phyloP scores from a whole-genome alignment of 1,139 yeast genomes.

The Yamadazyma atlantica region DNA sequence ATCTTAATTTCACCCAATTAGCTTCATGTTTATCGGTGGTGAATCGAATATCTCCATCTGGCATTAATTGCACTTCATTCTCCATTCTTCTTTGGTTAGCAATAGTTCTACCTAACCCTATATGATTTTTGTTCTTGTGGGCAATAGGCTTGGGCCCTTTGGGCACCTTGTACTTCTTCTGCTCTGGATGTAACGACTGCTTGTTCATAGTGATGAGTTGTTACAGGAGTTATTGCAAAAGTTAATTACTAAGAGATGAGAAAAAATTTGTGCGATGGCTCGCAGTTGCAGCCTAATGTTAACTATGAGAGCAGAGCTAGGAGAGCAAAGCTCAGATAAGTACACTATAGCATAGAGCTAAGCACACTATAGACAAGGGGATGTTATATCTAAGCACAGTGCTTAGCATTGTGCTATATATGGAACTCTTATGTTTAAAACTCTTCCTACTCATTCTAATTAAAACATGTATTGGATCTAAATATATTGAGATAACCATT shows the following conservation, averaged over 20 bases:
- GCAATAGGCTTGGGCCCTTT: constrained; percentile 90
- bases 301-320: background rate
- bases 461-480: constrained; percentile 23
- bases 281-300: background rate
- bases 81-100: constrained; percentile 72
- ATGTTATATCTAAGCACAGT: too few relatives aligned
- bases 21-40: constrained; percentile 84
- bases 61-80: constrained; percentile 67
- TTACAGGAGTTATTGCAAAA: too few relatives aligned
- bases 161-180: constrained; percentile 62
- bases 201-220: constrained; percentile 25
- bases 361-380: too few relatives aligned
- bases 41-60: constrained; percentile 84
- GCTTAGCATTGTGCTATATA: too few relatives aligned
- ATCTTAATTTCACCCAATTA: constrained; percentile 84
- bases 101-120: constrained; percentile 85
- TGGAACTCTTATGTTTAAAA: too few relatives aligned
- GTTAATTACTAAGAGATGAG: background rate
- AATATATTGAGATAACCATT: constrained; percentile 94
- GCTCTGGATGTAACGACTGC: constrained; percentile 48
- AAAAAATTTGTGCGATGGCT: background rate
- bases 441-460: background rate
- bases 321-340: too few relatives aligned
- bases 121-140: constrained; percentile 76
- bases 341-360: too few relatives aligned